Base-by-base conservation (phyloP, 257 asterid genomes). In the Fraxinus americana region DNA sequence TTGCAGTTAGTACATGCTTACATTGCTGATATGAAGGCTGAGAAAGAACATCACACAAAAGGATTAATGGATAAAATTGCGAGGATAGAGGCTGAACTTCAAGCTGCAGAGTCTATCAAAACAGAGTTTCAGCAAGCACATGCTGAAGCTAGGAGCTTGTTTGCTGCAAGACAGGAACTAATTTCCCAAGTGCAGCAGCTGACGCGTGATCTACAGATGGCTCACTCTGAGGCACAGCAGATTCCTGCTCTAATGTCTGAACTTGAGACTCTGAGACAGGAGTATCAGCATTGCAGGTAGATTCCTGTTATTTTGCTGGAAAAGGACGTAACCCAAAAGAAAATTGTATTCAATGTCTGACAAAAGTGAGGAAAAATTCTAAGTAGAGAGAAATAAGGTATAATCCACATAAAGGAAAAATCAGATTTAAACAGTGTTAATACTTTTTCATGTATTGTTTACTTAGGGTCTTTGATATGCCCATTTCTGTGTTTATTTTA, bases 251-350 rank as follows among this genome's bases (percentile, higher is more conserved):
- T 93, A 74, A 70, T 93, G 80, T 83, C 97, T 71, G 98, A 95
- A 82, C 91, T 89, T 72, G 97, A 91, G 80, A 83, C 88, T 77
- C 77, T 95, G 81, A 89, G 93, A 72, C 95, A 87, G 85, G 99
- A 95, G 90, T 91, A 90, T 85, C 97, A 90, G 80, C 97, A 82
- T 79, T 89, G 89, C 97, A 92, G 98, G 99, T 95, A 84, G 71
- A 8, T 76, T 43, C 27, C 50, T 65, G 8, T 67, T 79, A 23
- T 74, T 38, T 65, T 69, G 35, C 68, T 75, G 63, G 63, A 77
- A 72, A 65, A 73, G 27, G 71, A 25, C n/a, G 54, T 72, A 3
- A 7, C 27, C 14, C 16, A 61, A 21, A 23, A 21, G 32, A 23
- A 70, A n/a, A 36, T 23, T 48, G 66, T 69, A 68, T 52, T 41